Percentiles rank a stretch among this genome's conserved stretches.
These are phyloP conservation scores for Neonectria coccinea DNA, from an alignment of 2,329 filamentous ascomycete species.

Conservation along the genomic window DNA sequence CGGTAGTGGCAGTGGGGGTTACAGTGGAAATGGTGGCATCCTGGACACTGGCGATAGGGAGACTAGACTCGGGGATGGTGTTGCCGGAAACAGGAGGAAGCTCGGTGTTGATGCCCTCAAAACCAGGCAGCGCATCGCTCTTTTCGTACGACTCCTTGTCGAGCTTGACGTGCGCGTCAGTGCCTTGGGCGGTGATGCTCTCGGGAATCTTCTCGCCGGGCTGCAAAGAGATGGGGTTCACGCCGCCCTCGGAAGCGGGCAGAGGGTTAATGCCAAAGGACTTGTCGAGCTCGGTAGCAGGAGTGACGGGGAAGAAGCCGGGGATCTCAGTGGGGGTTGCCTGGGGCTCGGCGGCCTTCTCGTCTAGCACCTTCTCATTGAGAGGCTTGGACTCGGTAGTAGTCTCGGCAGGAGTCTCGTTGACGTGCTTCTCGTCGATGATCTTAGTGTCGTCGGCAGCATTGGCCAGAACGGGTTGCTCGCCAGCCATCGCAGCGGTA, in stretches of 20 bases:
- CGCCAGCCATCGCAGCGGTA: constrained; percentile 73
- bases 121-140: constrained; percentile 71
- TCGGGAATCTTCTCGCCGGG: constrained; percentile 87
- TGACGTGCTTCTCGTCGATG: constrained; percentile 23
- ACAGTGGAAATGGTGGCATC: constrained; percentile 65
- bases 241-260: constrained; percentile 70
- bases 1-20: constrained; percentile 71
- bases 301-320: constrained; percentile 74
- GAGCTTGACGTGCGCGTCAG: constrained; percentile 77
- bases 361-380: constrained; percentile 8
- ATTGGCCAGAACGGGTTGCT: constrained; percentile 66
- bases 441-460: constrained; percentile 11
- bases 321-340: constrained; percentile 54
- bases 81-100: constrained; percentile 69
- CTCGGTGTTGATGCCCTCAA: constrained; percentile 55
- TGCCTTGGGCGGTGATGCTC: constrained; percentile 73
- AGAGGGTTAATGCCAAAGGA: constrained; percentile 70
- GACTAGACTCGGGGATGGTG: constrained; percentile 85
- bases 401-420: constrained; percentile 53
- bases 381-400: constrained; percentile 58
- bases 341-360: constrained; percentile 22
- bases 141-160: constrained; percentile 91
- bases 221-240: constrained; percentile 83
- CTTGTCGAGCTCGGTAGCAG: constrained; percentile 64
- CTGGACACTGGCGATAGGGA: constrained; percentile 68